These are phyloP conservation scores for Alternaria hordeiaustralica DNA, from an alignment of 2,329 filamentous ascomycete species.

Conservation along the genomic window DNA sequence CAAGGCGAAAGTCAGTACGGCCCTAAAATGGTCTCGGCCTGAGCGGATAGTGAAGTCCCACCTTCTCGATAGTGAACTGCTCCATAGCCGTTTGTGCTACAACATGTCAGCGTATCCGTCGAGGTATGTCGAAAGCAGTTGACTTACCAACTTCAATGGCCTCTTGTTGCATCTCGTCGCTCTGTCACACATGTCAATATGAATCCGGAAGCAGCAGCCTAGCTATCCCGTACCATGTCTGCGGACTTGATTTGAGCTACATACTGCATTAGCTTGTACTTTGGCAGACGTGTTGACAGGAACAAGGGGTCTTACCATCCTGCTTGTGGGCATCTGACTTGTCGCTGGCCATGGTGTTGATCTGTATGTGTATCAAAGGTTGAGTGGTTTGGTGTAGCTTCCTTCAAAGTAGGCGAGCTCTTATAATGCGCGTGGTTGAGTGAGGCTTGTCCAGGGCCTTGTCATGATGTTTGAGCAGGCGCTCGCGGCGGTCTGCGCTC, in stretches of 20 bases:
- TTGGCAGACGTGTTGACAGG: slow-evolving; percentile 11
- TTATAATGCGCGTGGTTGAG: slow-evolving; percentile 11
- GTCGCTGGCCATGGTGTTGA: slow-evolving; percentile 48
- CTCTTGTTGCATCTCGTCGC: slow-evolving; percentile 96
- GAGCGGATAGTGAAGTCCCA: slow-evolving; percentile 35
- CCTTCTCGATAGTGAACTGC: slow-evolving; percentile 76
- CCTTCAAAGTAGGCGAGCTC: not conserved
- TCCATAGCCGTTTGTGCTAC: slow-evolving; percentile 74
- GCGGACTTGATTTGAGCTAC: slow-evolving; percentile 96
- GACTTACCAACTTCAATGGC: slow-evolving; percentile 90
- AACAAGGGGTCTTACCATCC: slow-evolving; percentile 55
- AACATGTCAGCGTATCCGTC: slow-evolving; percentile 29
- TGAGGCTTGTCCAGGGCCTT: slow-evolving; percentile 17
- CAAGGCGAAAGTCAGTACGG: slow-evolving; percentile 8
- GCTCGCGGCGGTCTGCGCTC: slow-evolving; percentile 12
- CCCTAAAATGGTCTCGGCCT: not conserved
- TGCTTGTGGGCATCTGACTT: slow-evolving; percentile 70
- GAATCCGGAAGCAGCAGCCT: not conserved
- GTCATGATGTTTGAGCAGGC: slow-evolving; percentile 24
- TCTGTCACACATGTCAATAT: slow-evolving; percentile 61
- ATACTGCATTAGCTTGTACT: slow-evolving; percentile 35
- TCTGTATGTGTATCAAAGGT: not conserved
- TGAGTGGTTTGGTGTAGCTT: not conserved
- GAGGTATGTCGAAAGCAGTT: not conserved
- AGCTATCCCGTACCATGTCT: slow-evolving; percentile 79